Percentiles rank a stretch among this genome's conserved stretches.
These are phyloP conservation scores for Aschersonia sp. DNA, from an alignment of 2,329 filamentous ascomycete genomes.

Conservation along the genomic window DNA sequence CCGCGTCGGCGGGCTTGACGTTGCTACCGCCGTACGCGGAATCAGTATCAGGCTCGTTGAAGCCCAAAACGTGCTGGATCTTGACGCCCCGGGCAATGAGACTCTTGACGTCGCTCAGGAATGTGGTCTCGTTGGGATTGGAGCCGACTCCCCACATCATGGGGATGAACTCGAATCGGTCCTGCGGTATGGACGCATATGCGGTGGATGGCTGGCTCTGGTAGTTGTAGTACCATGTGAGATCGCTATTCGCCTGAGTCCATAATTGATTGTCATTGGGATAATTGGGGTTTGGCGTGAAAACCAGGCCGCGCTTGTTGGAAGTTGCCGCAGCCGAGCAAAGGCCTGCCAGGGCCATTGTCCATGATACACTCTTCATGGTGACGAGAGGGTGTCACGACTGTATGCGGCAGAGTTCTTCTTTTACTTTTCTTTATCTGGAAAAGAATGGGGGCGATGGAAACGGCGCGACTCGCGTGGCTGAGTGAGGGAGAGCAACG, in stretches of 20 bases:
- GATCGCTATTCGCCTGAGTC: slow-evolving; percentile 36
- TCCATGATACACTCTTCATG: not conserved
- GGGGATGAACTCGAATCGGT: slow-evolving; percentile 58
- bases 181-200: slow-evolving; percentile 32
- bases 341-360: slow-evolving; percentile 8
- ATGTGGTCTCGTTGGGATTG: slow-evolving; percentile 37
- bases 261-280: slow-evolving; percentile 53
- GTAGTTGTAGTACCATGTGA: slow-evolving; percentile 87
- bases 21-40: slow-evolving; percentile 43
- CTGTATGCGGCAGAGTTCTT: no score
- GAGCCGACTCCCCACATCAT: slow-evolving; percentile 58
- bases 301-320: slow-evolving; percentile 59
- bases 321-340: slow-evolving; percentile 11
- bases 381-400: not conserved
- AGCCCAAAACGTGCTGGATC: slow-evolving; percentile 54
- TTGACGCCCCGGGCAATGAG: slow-evolving; percentile 38
- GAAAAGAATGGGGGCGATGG: no score
- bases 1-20: slow-evolving; percentile 44
- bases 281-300: slow-evolving; percentile 39
- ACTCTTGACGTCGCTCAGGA: slow-evolving; percentile 41
- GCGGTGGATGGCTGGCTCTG: slow-evolving; percentile 35
- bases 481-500: no score
- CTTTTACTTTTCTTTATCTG: no score
- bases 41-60: slow-evolving; percentile 64
- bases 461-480: no score